Evolutionary conservation across 2,329 filamentous ascomycete genomes (phyloP).

Genomic region (Epichloe brachyelytri): DNA sequence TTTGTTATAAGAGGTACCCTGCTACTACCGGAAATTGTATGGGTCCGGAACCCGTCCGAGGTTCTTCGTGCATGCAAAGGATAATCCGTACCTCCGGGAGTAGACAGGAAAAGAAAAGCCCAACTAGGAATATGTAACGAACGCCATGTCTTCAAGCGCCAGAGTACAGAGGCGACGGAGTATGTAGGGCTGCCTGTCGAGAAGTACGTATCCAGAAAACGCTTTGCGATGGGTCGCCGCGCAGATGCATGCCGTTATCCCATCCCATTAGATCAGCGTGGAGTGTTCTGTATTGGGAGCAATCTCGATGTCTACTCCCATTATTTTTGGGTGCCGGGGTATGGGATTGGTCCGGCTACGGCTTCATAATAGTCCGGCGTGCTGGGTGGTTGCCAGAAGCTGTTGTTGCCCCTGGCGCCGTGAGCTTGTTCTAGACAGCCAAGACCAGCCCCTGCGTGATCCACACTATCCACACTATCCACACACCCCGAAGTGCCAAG

Average conservation of each 20-base stretch:
- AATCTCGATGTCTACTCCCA: constrained; percentile 5
- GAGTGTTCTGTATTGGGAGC: too few species aligned
- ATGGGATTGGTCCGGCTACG: constrained; percentile 4
- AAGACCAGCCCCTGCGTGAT: background rate
- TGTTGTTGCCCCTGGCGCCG: background rate
- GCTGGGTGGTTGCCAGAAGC: background rate
- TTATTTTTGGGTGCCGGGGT: background rate
- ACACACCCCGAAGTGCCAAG: background rate
- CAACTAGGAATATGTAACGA: background rate
- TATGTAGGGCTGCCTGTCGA: too few species aligned
- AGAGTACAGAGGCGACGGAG: too few species aligned
- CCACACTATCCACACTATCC: background rate
- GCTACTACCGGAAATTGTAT: too few species aligned
- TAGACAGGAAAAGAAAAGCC: background rate
- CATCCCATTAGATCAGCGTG: too few species aligned
- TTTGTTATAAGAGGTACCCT: too few species aligned
- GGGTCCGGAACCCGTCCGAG: too few species aligned
- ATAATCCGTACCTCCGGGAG: too few species aligned
- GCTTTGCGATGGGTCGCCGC: too few species aligned
- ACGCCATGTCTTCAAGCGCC: background rate
- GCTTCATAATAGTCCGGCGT: background rate
- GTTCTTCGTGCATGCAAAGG: too few species aligned
- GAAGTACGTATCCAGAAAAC: too few species aligned
- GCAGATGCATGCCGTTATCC: too few species aligned
- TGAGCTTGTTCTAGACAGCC: constrained; percentile 1